Base-by-base conservation (phyloP, 768 basidiomycete genomes). In the Mycena belliarum region DNA sequence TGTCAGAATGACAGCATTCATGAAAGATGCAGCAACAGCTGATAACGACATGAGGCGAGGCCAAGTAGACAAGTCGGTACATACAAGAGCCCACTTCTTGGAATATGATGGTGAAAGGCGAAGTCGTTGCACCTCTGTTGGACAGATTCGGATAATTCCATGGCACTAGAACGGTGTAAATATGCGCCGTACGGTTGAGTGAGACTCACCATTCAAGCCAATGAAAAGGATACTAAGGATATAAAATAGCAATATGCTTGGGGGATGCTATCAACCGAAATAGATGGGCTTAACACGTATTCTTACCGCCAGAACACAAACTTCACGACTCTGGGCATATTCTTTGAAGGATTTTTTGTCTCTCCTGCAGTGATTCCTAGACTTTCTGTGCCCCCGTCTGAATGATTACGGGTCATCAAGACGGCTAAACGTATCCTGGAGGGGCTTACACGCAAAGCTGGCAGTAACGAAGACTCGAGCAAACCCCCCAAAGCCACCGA, bases 31-130 rank as follows among this genome's bases (percentile, higher is more conserved):
- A 18, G 89, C 88, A 14, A 32, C 29, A 14, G 6, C 29, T 32
- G 29, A 32, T 7, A 32, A 32, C 14, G 29, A 14, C 14, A 6
- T 7, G 29, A 32, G 29, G 29, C n/a, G n/a, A n/a, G 29, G 14
- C 14, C 29, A 6, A 14, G 29, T 6, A 32, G 7, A 14, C 7
- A 32, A 32, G 29, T 14, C 29, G 29, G 14, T 14, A 32, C 7
- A 75, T 74, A 41, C 74, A 80, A 26, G 89, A 91, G n/a, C 91
- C 89, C 16, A 85, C 89, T 66, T 82, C 67, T 56, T 82, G 71
- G 70, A 95, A 92, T 6, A 95, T 86, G 55, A 95, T 85, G 9
- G 93, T 94, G 69, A 95, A 95, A 0, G 93, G 93, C 0, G 91
- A 94, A 0, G 91, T 93, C 0, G 89, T 83, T 6, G 84, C 82